Percentiles rank a stretch among this genome's conserved stretches.
phyloP scores from a whole-genome alignment of 352 stramenopile genomes.

The Phytophthora multivora region DNA sequence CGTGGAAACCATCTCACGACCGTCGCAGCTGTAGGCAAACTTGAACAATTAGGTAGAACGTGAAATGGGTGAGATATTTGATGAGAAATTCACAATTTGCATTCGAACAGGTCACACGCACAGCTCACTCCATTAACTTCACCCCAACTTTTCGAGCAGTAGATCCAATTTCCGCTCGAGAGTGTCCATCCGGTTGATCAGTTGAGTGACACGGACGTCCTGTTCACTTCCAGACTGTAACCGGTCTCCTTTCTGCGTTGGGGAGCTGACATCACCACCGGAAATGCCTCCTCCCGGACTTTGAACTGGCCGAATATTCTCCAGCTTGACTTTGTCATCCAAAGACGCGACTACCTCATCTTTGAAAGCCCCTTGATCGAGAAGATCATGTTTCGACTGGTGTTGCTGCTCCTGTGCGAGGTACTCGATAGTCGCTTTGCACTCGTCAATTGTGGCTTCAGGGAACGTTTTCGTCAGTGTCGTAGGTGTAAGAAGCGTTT shows the following conservation, averaged over 20 bases:
- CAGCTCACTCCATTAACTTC: background rate
- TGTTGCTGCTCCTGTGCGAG: slow-evolving; percentile 16
- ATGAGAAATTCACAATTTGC: slow-evolving; percentile 1
- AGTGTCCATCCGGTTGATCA: slow-evolving; percentile 11
- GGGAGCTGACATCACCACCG: slow-evolving; percentile 3
- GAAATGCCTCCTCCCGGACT: slow-evolving; percentile 8
- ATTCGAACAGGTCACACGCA: too few species aligned
- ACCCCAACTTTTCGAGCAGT: slow-evolving; percentile 18
- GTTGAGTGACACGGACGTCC: background rate
- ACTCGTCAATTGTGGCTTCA: slow-evolving; percentile 18
- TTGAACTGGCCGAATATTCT: slow-evolving; percentile 1
- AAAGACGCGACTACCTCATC: background rate
- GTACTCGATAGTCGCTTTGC: slow-evolving; percentile 24
- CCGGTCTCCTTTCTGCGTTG: background rate
- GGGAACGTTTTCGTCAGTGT: slow-evolving; percentile 26
- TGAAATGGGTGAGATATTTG: background rate
- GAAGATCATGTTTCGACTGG: slow-evolving; percentile 13
- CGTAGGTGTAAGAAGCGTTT: slow-evolving; percentile 17
- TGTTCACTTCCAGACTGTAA: background rate
- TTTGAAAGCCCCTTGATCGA: background rate
- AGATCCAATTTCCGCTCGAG: slow-evolving; percentile 24
- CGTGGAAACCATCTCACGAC: slow-evolving; percentile 21
- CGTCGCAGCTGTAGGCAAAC: slow-evolving; percentile 16
- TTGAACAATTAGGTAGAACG: too few species aligned
- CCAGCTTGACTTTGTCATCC: slow-evolving; percentile 2